A percentile compares a stretch with the other conserved stretches of the same genome.
These are phyloP conservation scores for Raffaelea albimanens DNA, from an alignment of 2,329 filamentous ascomycete genomes.

Conservation along the genomic window DNA sequence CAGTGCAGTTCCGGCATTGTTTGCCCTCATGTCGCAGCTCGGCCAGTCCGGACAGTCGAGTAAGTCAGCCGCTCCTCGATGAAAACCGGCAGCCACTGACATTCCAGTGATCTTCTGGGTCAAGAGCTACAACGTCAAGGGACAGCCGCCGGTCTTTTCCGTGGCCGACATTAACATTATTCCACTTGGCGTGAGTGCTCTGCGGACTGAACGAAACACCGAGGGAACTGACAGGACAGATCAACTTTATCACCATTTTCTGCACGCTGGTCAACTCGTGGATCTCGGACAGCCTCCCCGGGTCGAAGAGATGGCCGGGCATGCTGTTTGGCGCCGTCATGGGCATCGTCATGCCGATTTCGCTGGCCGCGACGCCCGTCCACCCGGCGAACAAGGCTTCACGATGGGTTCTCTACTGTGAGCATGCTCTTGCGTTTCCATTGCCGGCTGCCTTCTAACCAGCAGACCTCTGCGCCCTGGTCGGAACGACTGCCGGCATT, in stretches of 20 bases:
- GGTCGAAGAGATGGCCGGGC: slow-evolving; percentile 17
- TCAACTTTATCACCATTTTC: slow-evolving; percentile 16
- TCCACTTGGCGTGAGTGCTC: slow-evolving; percentile 16
- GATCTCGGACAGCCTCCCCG: slow-evolving; percentile 17
- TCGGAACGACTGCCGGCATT: slow-evolving; percentile 14
- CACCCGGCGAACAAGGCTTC: slow-evolving; percentile 13
- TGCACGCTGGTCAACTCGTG: slow-evolving; percentile 15
- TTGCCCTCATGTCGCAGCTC: no score
- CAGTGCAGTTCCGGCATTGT: no score
- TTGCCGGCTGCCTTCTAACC: neutral
- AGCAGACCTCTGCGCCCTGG: slow-evolving; percentile 15
- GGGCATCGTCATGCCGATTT: slow-evolving; percentile 17
- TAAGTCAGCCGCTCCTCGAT: slow-evolving; percentile 5
- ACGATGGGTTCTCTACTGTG: slow-evolving; percentile 18
- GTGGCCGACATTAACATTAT: slow-evolving; percentile 19
- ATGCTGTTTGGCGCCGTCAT: slow-evolving; percentile 16
- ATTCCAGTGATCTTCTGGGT: slow-evolving; percentile 19
- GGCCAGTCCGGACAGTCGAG: slow-evolving; percentile 17
- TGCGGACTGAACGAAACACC: neutral
- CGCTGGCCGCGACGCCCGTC: slow-evolving; percentile 16
- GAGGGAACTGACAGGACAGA: slow-evolving; percentile 8
- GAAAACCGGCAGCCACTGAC: neutral
- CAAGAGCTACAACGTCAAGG: slow-evolving; percentile 17
- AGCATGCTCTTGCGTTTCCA: neutral
- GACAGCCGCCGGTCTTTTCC: slow-evolving; percentile 13